Evolutionary conservation across 352 stramenopile species (phyloP).

Genomic region (Phytophthora idaei): DNA sequence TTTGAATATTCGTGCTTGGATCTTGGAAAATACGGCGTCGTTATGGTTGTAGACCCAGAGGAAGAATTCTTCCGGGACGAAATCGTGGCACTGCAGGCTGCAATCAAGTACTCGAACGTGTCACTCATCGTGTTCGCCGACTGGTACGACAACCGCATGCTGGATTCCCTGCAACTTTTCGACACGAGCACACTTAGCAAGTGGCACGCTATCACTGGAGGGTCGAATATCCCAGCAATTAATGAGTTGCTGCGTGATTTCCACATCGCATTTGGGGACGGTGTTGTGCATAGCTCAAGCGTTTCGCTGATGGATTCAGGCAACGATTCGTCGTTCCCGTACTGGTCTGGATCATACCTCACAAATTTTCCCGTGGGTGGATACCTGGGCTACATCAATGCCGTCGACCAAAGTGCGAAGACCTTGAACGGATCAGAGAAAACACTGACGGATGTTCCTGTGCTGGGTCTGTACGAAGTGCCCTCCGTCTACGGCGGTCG

Average conservation of each 20-base stretch:
- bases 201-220: constrained; percentile 81
- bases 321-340: constrained; percentile 49
- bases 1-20: constrained; percentile 83
- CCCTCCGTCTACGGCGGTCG: constrained; percentile 62
- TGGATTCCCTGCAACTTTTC: constrained; percentile 74
- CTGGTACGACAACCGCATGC: constrained; percentile 73
- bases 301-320: constrained; percentile 48
- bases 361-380: constrained; percentile 71
- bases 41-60: constrained; percentile 85
- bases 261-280: constrained; percentile 67
- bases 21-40: constrained; percentile 67
- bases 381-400: constrained; percentile 65
- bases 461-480: constrained; percentile 74
- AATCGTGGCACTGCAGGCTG: constrained; percentile 54
- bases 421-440: constrained; percentile 55
- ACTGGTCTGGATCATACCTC: constrained; percentile 68
- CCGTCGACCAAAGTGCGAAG: constrained; percentile 54
- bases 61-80: constrained; percentile 81
- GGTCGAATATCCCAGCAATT: constrained; percentile 76
- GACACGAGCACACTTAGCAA: constrained; percentile 84
- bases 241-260: constrained; percentile 72
- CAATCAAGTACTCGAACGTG: constrained; percentile 71
- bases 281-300: constrained; percentile 55
- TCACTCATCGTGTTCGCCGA: constrained; percentile 80
- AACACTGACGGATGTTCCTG: constrained; percentile 43